phyloP scores from a whole-genome alignment of 2,329 filamentous ascomycete genomes.

The Hysterium pulicare region DNA sequence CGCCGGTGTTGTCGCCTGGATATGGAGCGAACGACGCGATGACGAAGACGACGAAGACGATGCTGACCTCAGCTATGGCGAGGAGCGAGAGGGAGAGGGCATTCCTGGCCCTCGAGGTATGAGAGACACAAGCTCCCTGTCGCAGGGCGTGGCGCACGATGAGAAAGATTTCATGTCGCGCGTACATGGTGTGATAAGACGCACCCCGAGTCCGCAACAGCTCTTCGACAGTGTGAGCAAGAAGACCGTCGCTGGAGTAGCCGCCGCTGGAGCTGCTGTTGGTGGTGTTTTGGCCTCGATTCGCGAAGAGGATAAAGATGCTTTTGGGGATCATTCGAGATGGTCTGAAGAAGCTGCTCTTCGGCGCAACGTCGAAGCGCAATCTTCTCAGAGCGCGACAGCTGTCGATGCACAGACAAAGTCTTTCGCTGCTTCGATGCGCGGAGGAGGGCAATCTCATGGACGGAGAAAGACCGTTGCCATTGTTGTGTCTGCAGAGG shows the following conservation, averaged over 20 bases:
- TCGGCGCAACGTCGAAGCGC: conserved; percentile 46
- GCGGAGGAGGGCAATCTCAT: conserved; percentile 15
- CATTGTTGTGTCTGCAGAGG: conserved; percentile 81
- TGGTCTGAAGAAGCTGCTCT: conserved; percentile 89
- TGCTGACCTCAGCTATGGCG: conserved; percentile 48
- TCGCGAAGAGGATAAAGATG: conserved; percentile 75
- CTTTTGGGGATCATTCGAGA: conserved; percentile 80
- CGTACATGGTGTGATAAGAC: conserved; percentile 75
- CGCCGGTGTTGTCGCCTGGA: conserved; percentile 82
- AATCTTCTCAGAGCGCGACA: conserved; percentile 30
- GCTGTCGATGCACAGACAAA: conserved; percentile 32
- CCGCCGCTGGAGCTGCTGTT: conserved; percentile 77
- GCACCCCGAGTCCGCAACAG: conserved; percentile 84
- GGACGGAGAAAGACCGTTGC: conserved; percentile 67
- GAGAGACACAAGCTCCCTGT: conserved; percentile 12
- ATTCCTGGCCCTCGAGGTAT: conserved; percentile 13
- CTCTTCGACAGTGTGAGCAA: conserved; percentile 80
- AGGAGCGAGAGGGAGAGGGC: conserved; percentile 28
- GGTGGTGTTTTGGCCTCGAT: conserved; percentile 81
- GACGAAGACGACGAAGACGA: conserved; percentile 66
- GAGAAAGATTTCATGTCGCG: conserved; percentile 64
- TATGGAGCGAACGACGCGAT: conserved; percentile 83
- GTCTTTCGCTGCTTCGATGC: conserved; percentile 29
- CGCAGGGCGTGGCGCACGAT: conserved; percentile 22
- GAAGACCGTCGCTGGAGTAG: conserved; percentile 75